A percentile compares a stretch with the other conserved stretches of the same genome.
These are phyloP conservation scores for Citrus sp. DNA, from an alignment of 345 rosid species.

Conservation along the genomic window DNA sequence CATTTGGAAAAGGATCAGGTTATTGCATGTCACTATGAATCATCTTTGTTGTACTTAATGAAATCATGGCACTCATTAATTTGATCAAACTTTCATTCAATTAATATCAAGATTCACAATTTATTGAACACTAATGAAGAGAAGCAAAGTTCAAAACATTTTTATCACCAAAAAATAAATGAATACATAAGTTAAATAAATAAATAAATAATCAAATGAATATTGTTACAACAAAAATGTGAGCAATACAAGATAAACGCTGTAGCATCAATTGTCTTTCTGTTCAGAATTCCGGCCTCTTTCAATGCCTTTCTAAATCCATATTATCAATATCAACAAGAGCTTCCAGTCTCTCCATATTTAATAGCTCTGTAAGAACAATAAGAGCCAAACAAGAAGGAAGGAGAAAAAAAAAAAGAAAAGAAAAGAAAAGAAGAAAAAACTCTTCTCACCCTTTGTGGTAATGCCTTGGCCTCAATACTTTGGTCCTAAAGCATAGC, in stretches of 20 bases:
- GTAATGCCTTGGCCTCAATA: slow-evolving; percentile 42
- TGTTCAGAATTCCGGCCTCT: slow-evolving; percentile 53
- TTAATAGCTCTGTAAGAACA: slow-evolving; percentile 25
- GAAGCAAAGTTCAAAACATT: background rate
- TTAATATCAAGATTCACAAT: background rate
- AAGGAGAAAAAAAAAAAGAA: slow-evolving; percentile 1
- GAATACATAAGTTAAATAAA: no score
- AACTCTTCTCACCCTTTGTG: slow-evolving; percentile 27
- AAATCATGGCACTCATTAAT: background rate
- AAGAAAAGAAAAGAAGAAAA: no score
- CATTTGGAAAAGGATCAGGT: no score
- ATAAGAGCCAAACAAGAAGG: background rate
- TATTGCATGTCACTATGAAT: background rate
- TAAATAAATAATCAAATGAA: no score
- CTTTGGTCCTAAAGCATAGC: slow-evolving; percentile 33
- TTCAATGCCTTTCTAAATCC: slow-evolving; percentile 50
- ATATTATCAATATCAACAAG: slow-evolving; percentile 47
- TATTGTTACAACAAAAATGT: background rate
- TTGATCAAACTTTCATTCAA: background rate
- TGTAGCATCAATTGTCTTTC: background rate
- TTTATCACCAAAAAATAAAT: background rate
- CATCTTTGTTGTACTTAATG: background rate
- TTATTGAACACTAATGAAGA: background rate
- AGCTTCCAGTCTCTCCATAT: slow-evolving; percentile 49
- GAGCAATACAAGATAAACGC: background rate